These are phyloP conservation scores for Pythium aristosporum DNA, from an alignment of 352 stramenopile genomes.

Conservation along the genomic window DNA sequence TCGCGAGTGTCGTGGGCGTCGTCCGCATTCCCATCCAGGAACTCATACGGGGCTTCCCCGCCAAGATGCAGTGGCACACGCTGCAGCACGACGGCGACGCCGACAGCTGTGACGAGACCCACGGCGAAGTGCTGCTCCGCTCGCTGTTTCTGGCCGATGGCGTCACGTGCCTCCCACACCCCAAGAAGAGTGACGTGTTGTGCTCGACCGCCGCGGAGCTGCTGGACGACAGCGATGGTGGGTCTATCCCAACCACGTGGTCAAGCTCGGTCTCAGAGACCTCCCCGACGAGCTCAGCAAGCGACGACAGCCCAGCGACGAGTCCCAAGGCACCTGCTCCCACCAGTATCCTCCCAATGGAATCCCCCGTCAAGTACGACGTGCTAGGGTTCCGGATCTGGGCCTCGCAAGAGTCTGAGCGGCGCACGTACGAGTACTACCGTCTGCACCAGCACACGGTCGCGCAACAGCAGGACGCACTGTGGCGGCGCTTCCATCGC, in stretches of 20 bases:
- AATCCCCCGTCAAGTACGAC: conserved; percentile 30
- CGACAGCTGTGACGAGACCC: conserved; percentile 26
- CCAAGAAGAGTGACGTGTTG: conserved; percentile 29
- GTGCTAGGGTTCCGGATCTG: conserved; percentile 49
- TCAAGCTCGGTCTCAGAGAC: conserved; percentile 2
- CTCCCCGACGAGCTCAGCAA: conserved; percentile 3
- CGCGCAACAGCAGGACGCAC: conserved; percentile 38
- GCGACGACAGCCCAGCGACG: neutral
- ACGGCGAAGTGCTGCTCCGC: conserved; percentile 44
- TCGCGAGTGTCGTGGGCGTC: conserved; percentile 34
- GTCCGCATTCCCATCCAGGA: conserved; percentile 41
- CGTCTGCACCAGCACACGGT: conserved; percentile 40
- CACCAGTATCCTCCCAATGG: conserved; percentile 8
- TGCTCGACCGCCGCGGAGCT: conserved; percentile 46
- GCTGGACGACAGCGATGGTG: conserved; percentile 24
- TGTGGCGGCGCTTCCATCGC: conserved; percentile 32
- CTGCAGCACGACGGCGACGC: conserved; percentile 22
- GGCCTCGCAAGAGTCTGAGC: neutral
- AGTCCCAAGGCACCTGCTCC: conserved; percentile 8
- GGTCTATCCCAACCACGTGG: neutral
- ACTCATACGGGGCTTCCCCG: conserved; percentile 55
- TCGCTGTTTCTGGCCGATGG: conserved; percentile 64
- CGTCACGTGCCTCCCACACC: conserved; percentile 43
- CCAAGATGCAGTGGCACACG: conserved; percentile 60
- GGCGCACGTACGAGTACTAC: conserved; percentile 47